These are phyloP conservation scores for Plasmodium sp. DNA, from an alignment of 169 alveolate genomes.

Conservation along the genomic window DNA sequence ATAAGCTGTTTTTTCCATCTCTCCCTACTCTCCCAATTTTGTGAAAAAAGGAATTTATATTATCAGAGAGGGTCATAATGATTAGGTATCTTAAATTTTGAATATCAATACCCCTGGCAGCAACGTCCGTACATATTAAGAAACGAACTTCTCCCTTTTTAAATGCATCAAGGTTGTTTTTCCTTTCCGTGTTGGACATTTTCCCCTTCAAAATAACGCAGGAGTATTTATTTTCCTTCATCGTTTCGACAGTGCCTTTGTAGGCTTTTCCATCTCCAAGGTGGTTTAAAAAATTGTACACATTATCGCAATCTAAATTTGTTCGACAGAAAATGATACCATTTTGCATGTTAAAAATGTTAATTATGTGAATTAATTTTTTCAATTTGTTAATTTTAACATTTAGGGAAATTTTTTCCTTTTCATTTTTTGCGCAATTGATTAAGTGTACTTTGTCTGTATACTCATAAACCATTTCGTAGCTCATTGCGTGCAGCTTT, in stretches of 20 bases:
- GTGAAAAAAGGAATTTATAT: constrained; percentile 76
- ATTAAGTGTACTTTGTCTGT: constrained; percentile 70
- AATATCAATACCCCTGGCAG: constrained; percentile 98
- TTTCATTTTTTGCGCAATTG: background rate
- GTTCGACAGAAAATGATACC: constrained; percentile 77
- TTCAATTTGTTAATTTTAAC: constrained; percentile 72
- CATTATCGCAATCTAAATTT: constrained; percentile 77
- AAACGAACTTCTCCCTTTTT: constrained; percentile 77
- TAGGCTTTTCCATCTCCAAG: constrained; percentile 72
- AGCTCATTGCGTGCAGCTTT: constrained; percentile 20
- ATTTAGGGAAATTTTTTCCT: constrained; percentile 52
- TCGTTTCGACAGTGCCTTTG: constrained; percentile 46
- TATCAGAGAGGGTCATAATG: constrained; percentile 76
- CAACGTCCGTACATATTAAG: constrained; percentile 95
- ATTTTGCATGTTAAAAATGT: constrained; percentile 74
- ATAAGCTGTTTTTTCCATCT: constrained; percentile 74
- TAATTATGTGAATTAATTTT: constrained; percentile 68
- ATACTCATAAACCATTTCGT: constrained; percentile 65
- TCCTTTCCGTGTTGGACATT: constrained; percentile 71
- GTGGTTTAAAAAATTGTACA: constrained; percentile 68
- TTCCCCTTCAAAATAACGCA: constrained; percentile 75
- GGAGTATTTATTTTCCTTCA: constrained; percentile 71
- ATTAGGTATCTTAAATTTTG: constrained; percentile 80
- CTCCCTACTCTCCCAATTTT: constrained; percentile 80
- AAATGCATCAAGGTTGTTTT: constrained; percentile 72